These are phyloP conservation scores for Trichoderma gamsii DNA, from an alignment of 495 filamentous ascomycete species.

Conservation along the genomic window DNA sequence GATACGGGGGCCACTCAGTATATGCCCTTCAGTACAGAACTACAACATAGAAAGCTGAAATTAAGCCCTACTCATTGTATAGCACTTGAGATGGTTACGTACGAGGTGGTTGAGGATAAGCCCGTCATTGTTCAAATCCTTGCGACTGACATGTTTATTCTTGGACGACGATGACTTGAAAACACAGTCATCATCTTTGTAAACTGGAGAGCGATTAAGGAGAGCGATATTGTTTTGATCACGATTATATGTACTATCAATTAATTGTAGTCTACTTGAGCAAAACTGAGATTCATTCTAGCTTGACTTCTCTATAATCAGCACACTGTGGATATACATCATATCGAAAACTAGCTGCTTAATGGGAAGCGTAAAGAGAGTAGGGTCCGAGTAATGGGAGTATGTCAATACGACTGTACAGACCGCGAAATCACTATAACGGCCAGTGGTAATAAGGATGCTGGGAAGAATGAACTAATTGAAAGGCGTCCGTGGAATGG, in stretches of 20 bases:
- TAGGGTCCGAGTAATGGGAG: constrained; percentile 82
- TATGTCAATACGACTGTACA: constrained; percentile 42
- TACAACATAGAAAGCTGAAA: no score
- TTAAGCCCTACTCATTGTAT: constrained; percentile 79
- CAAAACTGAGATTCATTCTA: constrained; percentile 77
- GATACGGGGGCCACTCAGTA: no score
- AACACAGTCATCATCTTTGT: no score
- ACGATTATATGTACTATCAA: constrained; percentile 64
- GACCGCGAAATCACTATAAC: no score
- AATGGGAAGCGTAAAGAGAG: constrained; percentile 70
- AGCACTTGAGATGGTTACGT: constrained; percentile 69
- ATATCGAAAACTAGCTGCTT: constrained; percentile 77
- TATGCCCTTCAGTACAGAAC: no score
- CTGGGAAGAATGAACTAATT: constrained; percentile 52
- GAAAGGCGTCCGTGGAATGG: constrained; percentile 49
- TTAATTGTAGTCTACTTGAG: constrained; percentile 82
- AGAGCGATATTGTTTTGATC: constrained; percentile 74
- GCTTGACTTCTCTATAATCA: constrained; percentile 70
- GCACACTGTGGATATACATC: constrained; percentile 59
- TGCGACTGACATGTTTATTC: no score
- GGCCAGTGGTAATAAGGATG: no score
- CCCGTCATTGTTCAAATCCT: constrained; percentile 63
- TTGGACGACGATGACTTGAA: no score
- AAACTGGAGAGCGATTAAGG: constrained; percentile 70
- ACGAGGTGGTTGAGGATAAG: constrained; percentile 75